A percentile compares a stretch with the other conserved stretches of the same genome.
Evolutionary conservation across 441 rosid species (phyloP).

Genomic region (Populus tomentosa): DNA sequence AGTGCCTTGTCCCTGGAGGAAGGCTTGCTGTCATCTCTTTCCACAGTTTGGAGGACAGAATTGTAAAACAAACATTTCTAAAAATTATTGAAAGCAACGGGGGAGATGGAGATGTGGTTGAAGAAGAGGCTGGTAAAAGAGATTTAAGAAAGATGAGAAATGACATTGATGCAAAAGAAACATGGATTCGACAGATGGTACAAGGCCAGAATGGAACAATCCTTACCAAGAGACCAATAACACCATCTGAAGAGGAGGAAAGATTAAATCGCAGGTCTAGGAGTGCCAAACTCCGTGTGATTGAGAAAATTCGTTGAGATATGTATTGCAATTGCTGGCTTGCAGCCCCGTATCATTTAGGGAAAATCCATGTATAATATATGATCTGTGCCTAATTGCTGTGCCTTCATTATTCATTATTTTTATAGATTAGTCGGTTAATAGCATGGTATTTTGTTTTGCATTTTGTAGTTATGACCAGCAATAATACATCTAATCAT

Average conservation of each 20-base stretch:
- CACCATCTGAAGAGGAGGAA: constrained; percentile 86
- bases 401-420: background rate
- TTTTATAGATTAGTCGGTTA: background rate
- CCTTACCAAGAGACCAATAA: constrained; percentile 86
- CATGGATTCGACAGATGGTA: constrained; percentile 62
- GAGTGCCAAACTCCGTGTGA: constrained; percentile 90
- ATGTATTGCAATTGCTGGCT: background rate
- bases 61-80: constrained; percentile 87
- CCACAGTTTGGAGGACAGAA: constrained; percentile 96
- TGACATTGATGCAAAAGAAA: constrained; percentile 31
- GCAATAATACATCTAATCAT: background rate
- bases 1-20: constrained; percentile 83
- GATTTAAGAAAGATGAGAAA: constrained; percentile 16
- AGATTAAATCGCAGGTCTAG: constrained; percentile 62
- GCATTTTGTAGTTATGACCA: background rate
- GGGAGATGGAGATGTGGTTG: constrained; percentile 21
- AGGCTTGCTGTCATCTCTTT: constrained; percentile 90
- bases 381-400: background rate
- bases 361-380: background rate
- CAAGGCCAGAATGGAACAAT: constrained; percentile 59
- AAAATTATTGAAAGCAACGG: constrained; percentile 41
- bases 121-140: constrained; percentile 18
- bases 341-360: background rate
- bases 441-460: background rate
- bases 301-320: constrained; percentile 43